A percentile compares a stretch with the other conserved stretches of the same genome.
Evolutionary conservation across 208 protist species (phyloP).

Genomic region (Perkinsela sp.): DNA sequence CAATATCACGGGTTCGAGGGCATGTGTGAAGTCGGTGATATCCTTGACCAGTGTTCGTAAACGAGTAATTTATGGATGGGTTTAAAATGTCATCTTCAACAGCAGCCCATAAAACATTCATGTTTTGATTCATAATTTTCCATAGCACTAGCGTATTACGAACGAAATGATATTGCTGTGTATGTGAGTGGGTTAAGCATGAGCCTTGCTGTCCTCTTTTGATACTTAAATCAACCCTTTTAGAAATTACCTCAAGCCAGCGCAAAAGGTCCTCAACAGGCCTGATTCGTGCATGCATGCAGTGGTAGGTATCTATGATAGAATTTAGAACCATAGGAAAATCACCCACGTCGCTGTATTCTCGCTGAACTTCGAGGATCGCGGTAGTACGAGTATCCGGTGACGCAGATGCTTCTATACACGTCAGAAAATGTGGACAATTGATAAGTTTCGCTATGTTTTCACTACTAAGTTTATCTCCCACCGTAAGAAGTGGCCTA

Average conservation of each 20-base stretch:
- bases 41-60: slow-evolving; percentile 75
- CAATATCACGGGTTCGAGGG: slow-evolving; percentile 40
- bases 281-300: neutral
- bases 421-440: slow-evolving; percentile 12
- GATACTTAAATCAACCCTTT: slow-evolving; percentile 12
- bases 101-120: slow-evolving; percentile 73
- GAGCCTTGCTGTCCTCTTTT: slow-evolving; percentile 24
- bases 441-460: slow-evolving; percentile 17
- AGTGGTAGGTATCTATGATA: neutral
- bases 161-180: slow-evolving; percentile 74
- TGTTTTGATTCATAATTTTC: slow-evolving; percentile 61
- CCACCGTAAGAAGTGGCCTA: slow-evolving; percentile 51
- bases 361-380: slow-evolving; percentile 6
- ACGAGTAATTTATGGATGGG: slow-evolving; percentile 17
- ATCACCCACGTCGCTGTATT: slow-evolving; percentile 6
- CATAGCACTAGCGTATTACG: slow-evolving; percentile 77
- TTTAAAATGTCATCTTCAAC: slow-evolving; percentile 73
- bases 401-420: slow-evolving; percentile 14
- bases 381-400: slow-evolving; percentile 12
- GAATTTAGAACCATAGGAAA: neutral
- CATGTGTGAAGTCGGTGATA: slow-evolving; percentile 70
- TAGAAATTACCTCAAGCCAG: slow-evolving; percentile 1
- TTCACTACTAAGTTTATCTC: slow-evolving; percentile 15
- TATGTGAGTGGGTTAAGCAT: slow-evolving; percentile 71
- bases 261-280: neutral